Base-by-base conservation (phyloP, 2,329 filamentous ascomycete species). In the Camptophora hylomeconis region DNA sequence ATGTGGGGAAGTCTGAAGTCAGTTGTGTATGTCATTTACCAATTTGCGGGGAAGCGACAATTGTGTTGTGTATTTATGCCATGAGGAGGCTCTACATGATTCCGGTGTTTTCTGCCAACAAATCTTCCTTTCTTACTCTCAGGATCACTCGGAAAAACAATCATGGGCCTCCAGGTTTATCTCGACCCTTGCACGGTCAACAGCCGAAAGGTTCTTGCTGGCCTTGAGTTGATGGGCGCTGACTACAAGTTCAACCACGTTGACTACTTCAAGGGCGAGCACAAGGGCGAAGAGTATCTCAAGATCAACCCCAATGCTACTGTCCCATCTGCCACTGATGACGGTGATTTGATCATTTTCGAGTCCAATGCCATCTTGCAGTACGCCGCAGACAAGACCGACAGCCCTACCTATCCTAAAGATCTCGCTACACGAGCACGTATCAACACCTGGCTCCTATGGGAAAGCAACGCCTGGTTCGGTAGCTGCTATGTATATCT, bases 341-440 rank as follows among this genome's bases (percentile, higher is more conserved):
- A n/a, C n/a, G 52, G 52, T 19, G 52, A 55, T 27, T 33, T 57
- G 30, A 45, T 40, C n/a, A 33, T 59, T 13, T 59, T 54, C 6
- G 56, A 59, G 35, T 56, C 52, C 29, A 58, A 60, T 35, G 52
- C 56, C 12, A 60, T 60, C 31, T 36, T 60, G 21, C 47, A 49
- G 35, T 60, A 60, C 35, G 53, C 50, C 20, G 55, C 54, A 11
- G 56, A 60, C 21, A 32, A 45, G 14, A 36, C 33, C 21, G 43
- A 37, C 18, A 42, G 45, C 10, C 34, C 45, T 4, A 46, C 51
- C 20, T 60, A 58, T 31, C 54, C 56, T 1, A 52, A 50, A 26
- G 55, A 59, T 32, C 38, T 51, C 17, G 55, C 56, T 37, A 28
- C 48, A 26, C 52, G 56, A 13, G 54, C 54, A 7, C 41, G 52